phyloP scores from a whole-genome alignment of 768 basidiomycete species.

The Trametes elegans region DNA sequence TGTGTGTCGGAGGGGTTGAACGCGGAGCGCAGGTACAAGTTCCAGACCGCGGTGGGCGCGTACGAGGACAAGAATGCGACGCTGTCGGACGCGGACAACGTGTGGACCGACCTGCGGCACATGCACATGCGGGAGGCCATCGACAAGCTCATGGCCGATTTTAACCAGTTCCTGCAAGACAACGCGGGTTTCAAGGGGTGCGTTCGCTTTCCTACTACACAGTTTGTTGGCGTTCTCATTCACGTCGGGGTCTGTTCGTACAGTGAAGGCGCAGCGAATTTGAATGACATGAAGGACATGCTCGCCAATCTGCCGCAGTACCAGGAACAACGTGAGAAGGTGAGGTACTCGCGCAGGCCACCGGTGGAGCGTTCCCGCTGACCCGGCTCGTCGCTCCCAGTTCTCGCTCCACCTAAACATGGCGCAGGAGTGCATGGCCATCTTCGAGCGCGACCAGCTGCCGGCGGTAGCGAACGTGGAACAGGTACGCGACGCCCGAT shows the following conservation, averaged over 20 bases:
- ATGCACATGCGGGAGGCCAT: constrained; percentile 99
- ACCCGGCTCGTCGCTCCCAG: constrained; percentile 37
- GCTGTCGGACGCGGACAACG: constrained; percentile 82
- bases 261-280: constrained; percentile 79
- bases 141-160: constrained; percentile 94
- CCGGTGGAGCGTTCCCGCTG: background rate
- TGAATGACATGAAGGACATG: constrained; percentile 99
- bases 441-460: constrained; percentile 88
- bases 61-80: constrained; percentile 87
- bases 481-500: constrained; percentile 52
- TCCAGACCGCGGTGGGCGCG: constrained; percentile 82
- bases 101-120: constrained; percentile 92
- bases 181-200: constrained; percentile 94
- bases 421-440: constrained; percentile 95
- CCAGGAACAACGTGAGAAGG: constrained; percentile 94
- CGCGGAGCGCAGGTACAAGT: constrained; percentile 69
- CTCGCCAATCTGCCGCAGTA: constrained; percentile 91
- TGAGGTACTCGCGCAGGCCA: constrained; percentile 26
- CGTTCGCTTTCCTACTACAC: constrained; percentile 18
- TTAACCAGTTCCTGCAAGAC: constrained; percentile 91
- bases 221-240: background rate
- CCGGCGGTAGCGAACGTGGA: constrained; percentile 84
- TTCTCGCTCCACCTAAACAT: constrained; percentile 96
- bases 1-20: background rate
- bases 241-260: background rate